Percentiles rank a stretch among this genome's conserved stretches.
These are phyloP conservation scores for Cryptococcus hybrid DNA, from an alignment of 1,284 basidiomycete genomes.

Conservation along the genomic window DNA sequence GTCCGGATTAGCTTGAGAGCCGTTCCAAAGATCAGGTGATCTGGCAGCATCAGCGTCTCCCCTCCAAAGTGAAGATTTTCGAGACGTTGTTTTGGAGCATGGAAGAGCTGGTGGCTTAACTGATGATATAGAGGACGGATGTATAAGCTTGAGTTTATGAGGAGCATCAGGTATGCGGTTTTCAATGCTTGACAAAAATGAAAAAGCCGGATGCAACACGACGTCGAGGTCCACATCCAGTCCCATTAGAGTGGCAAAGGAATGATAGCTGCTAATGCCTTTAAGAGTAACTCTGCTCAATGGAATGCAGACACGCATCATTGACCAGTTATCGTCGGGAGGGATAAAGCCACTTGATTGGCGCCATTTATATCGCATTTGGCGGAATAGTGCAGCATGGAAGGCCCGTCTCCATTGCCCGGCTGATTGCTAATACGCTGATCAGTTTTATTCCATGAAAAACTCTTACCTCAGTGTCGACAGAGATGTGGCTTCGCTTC, in stretches of 20 bases:
- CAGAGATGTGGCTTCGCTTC: slow-evolving; percentile 53
- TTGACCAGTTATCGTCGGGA: slow-evolving; percentile 44
- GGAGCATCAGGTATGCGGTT: neutral
- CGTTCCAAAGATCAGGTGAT: too few relatives aligned
- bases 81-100: too few relatives aligned
- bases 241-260: slow-evolving; percentile 45
- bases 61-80: too few relatives aligned
- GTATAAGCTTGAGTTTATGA: too few relatives aligned
- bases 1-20: neutral
- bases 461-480: slow-evolving; percentile 56
- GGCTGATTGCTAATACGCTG: slow-evolving; percentile 51
- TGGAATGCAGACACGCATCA: slow-evolving; percentile 60
- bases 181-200: neutral
- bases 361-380: slow-evolving; percentile 30
- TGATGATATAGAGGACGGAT: too few relatives aligned
- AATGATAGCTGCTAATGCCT: slow-evolving; percentile 44
- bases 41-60: too few relatives aligned
- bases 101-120: too few relatives aligned
- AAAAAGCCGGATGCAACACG: neutral
- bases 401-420: slow-evolving; percentile 62
- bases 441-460: neutral
- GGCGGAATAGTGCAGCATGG: slow-evolving; percentile 50
- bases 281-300: slow-evolving; percentile 53
- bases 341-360: neutral
- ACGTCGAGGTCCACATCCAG: slow-evolving; percentile 26